These are phyloP conservation scores for Sphagnurus paluster DNA, from an alignment of 1,284 basidiomycete genomes.

Conservation along the genomic window DNA sequence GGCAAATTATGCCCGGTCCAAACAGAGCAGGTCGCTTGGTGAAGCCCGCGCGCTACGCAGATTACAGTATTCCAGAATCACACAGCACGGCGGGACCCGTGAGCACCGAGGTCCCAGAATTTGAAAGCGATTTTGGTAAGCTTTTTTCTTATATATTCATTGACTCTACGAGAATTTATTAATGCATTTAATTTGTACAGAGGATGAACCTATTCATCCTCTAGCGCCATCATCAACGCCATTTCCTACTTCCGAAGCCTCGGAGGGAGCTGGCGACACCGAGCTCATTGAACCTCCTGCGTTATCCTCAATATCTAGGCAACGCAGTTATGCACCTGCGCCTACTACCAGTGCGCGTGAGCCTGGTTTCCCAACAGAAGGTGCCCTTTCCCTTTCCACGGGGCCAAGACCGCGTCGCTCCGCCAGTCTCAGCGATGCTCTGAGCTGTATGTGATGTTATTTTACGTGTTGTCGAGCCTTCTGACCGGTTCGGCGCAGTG, in stretches of 20 bases:
- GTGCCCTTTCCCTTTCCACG: constrained; percentile 33
- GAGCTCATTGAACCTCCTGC: constrained; percentile 26
- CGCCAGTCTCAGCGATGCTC: constrained; percentile 66
- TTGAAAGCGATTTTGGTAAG: constrained; percentile 27
- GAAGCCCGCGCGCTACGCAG: constrained; percentile 25
- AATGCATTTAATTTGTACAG: constrained; percentile 8
- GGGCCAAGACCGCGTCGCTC: constrained; percentile 59
- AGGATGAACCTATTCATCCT: constrained; percentile 28
- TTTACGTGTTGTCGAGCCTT: not conserved
- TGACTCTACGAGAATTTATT: not conserved
- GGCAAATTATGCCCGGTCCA: constrained; percentile 31
- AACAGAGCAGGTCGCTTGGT: constrained; percentile 36
- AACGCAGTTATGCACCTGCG: constrained; percentile 24
- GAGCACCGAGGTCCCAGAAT: constrained; percentile 12
- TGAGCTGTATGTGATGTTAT: constrained; percentile 26
- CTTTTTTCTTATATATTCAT: not conserved
- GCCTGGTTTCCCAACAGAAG: constrained; percentile 15
- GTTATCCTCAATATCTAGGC: constrained; percentile 20
- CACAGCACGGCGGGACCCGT: constrained; percentile 8
- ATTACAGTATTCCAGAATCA: constrained; percentile 37
- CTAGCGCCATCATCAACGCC: constrained; percentile 19
- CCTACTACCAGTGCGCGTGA: constrained; percentile 19
- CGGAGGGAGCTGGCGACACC: constrained; percentile 13
- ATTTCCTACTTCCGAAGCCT: constrained; percentile 18
- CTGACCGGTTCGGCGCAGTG: constrained; percentile 8